Percentiles rank a stretch among this genome's conserved stretches.
These are phyloP conservation scores for Perilla frutescens DNA, from an alignment of 257 asterid species.

Conservation along the genomic window DNA sequence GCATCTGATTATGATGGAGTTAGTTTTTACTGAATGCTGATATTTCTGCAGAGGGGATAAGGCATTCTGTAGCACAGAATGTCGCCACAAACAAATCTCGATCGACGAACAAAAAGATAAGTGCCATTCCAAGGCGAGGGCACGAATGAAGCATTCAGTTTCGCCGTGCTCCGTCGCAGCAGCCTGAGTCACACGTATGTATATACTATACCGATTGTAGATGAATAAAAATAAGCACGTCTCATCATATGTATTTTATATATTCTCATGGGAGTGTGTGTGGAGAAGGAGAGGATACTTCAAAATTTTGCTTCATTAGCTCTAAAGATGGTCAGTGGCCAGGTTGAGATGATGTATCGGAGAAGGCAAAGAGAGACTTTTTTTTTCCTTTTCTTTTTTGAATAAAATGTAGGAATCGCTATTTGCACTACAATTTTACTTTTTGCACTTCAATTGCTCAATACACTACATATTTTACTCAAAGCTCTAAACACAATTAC, in stretches of 20 bases:
- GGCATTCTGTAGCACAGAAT: conserved; percentile 67
- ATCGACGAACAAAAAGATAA: conserved; percentile 57
- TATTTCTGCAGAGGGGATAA: conserved; percentile 58
- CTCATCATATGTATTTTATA: not conserved
- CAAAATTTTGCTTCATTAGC: not conserved
- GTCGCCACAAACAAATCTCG: conserved; percentile 56
- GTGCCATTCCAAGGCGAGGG: conserved; percentile 47
- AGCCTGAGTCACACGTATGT: conserved; percentile 45
- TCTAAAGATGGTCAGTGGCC: not conserved
- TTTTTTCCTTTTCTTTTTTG: no score
- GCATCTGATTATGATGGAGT: not conserved
- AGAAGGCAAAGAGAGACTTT: conserved; percentile 1
- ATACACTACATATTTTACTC: no score
- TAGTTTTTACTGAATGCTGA: conserved; percentile 23
- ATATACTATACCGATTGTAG: conserved; percentile 21
- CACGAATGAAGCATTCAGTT: conserved; percentile 49
- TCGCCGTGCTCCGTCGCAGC: conserved; percentile 76
- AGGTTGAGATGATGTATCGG: conserved; percentile 5
- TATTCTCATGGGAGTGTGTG: conserved; percentile 2
- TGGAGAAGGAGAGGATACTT: not conserved
- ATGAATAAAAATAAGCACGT: conserved; percentile 32
- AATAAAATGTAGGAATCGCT: no score
- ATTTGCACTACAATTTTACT: no score
- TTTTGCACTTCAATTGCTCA: no score
- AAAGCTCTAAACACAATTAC: no score